Evolutionary conservation across 2,329 filamentous ascomycete species (phyloP).

Genomic region (Colletotrichum kahawae): DNA sequence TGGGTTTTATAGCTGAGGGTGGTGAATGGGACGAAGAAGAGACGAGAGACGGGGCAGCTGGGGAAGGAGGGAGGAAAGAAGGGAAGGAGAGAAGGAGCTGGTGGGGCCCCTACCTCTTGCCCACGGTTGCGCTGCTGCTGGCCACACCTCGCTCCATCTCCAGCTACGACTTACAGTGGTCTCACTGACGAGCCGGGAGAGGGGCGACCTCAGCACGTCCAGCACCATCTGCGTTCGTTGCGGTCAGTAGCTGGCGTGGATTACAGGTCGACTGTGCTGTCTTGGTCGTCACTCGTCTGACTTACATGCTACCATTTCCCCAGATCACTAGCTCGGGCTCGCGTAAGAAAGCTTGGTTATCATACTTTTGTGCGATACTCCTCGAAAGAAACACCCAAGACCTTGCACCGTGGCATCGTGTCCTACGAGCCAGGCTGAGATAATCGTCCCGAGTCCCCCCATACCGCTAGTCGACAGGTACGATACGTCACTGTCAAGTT

Average conservation of each 20-base stretch:
- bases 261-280: not conserved
- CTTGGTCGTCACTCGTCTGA: not conserved
- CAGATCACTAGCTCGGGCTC: no score
- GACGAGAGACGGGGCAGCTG: not conserved
- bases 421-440: not conserved
- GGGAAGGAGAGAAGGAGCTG: not conserved
- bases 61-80: not conserved
- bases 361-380: not conserved
- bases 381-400: not conserved
- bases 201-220: no score
- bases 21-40: not conserved
- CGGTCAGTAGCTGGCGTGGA: not conserved
- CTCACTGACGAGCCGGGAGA: not conserved
- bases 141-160: not conserved
- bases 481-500: not conserved
- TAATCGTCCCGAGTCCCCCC: no score
- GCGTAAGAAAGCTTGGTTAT: not conserved
- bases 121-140: not conserved
- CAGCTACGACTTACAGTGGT: not conserved
- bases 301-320: no score
- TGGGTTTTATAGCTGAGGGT: not conserved
- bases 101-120: not conserved
- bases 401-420: not conserved
- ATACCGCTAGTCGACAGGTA: not conserved
- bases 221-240: not conserved